Conservation (phyloP, 495 filamentous ascomycete genomes). For the Filosporella fistucella region DNA sequence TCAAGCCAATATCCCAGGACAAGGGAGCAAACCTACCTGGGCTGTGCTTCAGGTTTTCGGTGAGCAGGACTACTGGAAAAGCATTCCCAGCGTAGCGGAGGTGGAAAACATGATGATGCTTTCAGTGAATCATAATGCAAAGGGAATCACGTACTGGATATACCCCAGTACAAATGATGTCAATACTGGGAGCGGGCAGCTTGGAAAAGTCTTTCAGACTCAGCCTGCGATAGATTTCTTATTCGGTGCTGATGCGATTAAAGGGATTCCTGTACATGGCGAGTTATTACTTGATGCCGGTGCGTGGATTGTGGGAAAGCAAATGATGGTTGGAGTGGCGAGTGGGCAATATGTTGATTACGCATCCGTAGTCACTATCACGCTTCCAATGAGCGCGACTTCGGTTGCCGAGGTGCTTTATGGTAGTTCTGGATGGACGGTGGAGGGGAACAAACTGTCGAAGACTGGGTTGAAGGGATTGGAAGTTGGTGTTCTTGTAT, state of each 20-base stretch:
- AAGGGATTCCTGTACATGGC: slow-evolving; percentile 13
- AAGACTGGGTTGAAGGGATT: slow-evolving; percentile 18
- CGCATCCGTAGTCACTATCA: slow-evolving; percentile 1
- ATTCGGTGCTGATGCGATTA: slow-evolving; percentile 33
- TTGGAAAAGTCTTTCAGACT: slow-evolving; percentile 38
- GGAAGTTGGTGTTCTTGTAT: slow-evolving; percentile 17
- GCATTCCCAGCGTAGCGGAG: slow-evolving; percentile 51
- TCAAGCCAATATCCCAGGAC: slow-evolving; percentile 31
- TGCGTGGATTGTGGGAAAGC: slow-evolving; percentile 32
- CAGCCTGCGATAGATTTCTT: slow-evolving; percentile 33
- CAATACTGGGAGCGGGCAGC: slow-evolving; percentile 36
- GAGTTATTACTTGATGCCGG: slow-evolving; percentile 34
- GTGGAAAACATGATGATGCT: slow-evolving; percentile 55
- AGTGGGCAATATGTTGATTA: slow-evolving; percentile 24
- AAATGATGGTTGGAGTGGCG: slow-evolving; percentile 40
- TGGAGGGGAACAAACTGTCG: slow-evolving; percentile 8
- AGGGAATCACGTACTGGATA: slow-evolving; percentile 44
- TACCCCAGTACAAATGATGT: slow-evolving; percentile 42
- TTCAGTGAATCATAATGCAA: slow-evolving; percentile 58
- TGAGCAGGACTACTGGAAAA: slow-evolving; percentile 55
- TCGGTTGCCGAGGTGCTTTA: slow-evolving; percentile 7
- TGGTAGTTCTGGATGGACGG: slow-evolving; percentile 16
- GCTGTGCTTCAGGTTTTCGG: slow-evolving; percentile 62
- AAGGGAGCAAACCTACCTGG: slow-evolving; percentile 48
- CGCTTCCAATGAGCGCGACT: slow-evolving; percentile 3